These are phyloP conservation scores for Leptographium galeiforme DNA, from an alignment of 2,329 filamentous ascomycete genomes.

Conservation along the genomic window DNA sequence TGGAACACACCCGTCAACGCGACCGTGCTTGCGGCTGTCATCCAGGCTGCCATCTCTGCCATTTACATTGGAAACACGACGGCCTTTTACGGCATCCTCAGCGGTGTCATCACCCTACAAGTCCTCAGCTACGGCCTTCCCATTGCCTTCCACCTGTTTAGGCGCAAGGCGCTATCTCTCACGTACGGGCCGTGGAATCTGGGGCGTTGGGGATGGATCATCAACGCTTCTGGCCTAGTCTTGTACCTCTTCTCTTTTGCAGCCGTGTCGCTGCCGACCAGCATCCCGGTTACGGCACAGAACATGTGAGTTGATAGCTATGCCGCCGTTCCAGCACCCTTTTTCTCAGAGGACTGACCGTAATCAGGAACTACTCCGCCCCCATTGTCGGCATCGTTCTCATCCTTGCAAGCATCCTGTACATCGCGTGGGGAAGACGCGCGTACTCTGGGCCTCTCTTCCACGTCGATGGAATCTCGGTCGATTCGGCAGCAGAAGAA, in stretches of 20 bases:
- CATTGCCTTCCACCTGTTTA: background rate
- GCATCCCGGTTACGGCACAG: constrained; percentile 1
- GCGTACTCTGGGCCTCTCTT: background rate
- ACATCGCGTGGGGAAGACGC: background rate
- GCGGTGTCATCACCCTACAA: constrained; percentile 1
- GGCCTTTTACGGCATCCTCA: constrained; percentile 3
- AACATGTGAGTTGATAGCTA: constrained; percentile 1
- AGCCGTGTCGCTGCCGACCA: constrained; percentile 1
- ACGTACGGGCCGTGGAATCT: constrained; percentile 1
- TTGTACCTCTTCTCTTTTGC: constrained; percentile 1
- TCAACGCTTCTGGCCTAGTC: background rate
- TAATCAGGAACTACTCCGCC: constrained; percentile 1
- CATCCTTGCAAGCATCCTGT: background rate
- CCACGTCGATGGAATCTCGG: background rate
- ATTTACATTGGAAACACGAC: constrained; percentile 4
- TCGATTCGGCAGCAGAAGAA: background rate
- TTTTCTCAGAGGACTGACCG: background rate
- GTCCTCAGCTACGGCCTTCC: constrained; percentile 1
- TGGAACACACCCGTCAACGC: background rate
- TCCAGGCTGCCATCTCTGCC: constrained; percentile 1
- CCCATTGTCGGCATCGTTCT: constrained; percentile 3
- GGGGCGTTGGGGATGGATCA: constrained; percentile 1
- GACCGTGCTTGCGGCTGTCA: background rate
- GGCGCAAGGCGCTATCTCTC: background rate
- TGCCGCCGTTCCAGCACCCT: background rate